Base-by-base conservation (phyloP, 148 eudicot genomes). In the Rhododendron vialii region DNA sequence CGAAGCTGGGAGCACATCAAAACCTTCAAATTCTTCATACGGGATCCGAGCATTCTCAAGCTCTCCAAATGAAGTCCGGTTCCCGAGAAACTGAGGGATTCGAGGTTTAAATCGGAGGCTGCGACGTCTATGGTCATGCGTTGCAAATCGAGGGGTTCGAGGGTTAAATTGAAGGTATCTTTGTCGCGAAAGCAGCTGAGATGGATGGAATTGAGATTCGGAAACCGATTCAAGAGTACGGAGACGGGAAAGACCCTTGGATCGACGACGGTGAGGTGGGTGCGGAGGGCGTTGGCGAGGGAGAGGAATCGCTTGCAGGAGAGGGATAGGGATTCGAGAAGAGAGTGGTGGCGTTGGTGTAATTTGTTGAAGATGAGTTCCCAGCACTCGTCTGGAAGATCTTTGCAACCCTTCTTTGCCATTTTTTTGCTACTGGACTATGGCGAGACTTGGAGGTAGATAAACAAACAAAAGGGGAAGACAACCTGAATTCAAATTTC, bases 201-300 rank as follows among this genome's bases (percentile, higher is more conserved):
- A 88, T 89, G 89, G 7, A 94, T 65, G 88, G 89, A n/a, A 51
- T 92, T 90, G 76, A 94, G 91, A 74, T 90, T 83, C 13, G 86
- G 91, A 78, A 93, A 94, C 22, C 95, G 85, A 47, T 41, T 71
- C n/a, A 94, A 63, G 74, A 92, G 90, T 24, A 80, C 86, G 2
- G 94, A 89, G 45, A 94, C 59, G 1, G 67, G 85, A 81, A 55
- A 67, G 17, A 79, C 28, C 0, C 94, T 91, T 30, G 93, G 92
- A 47, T 90, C 84, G 43, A 86, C 78, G 79, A 94, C 82, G 0
- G 67, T 5, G 43, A 41, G 5, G 43, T 41, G 43, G 43, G 43
- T 41, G 5, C 43, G 43, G 43, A 41, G 43, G 43, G 43, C 43
- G 43, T 41, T 41, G 43, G 43, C 7, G 43, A 41, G 5, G 43